Base-by-base conservation (phyloP, 2,329 filamentous ascomycete species). In the Reticulascus tulasneorum region DNA sequence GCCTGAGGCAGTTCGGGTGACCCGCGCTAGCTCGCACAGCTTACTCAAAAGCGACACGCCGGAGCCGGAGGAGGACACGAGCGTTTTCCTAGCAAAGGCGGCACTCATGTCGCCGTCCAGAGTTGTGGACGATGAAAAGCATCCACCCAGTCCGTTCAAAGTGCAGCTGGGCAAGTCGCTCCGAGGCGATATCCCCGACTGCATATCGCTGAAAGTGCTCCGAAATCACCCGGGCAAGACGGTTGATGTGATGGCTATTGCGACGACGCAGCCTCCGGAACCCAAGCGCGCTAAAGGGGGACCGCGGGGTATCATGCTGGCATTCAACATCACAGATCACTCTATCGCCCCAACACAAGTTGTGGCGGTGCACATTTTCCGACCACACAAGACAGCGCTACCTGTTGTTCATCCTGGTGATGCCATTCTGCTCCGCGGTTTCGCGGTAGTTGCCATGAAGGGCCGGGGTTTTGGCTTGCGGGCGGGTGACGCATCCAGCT, bases 261-360 rank as follows among this genome's bases (percentile, higher is more conserved):
- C 66, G 5, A 73, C 73, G 11, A 64, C 66, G 29, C 61, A 63
- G 13, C 72, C 75, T 4, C 57, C 67, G 9, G 62, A 69, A 29
- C 69, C 77, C 7, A 60, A 66, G 38, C 68, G 77, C 23, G 73
- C 74, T 18, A 79, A 77, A 49, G 60, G 66, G 40, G 75, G 75
- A 1, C 75, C 75, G 4, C 64, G 77, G 16, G 75, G 82, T 49
- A 82, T 72, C 55, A 70, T 75, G 56, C 68, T 79, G 47, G 68
- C 71, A 12, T 73, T 83, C 44, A 71, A 67, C 25, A 58, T 79
- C 10, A 75, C 71, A 1, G 79, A 83, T 47, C 67, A 74, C 18
- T 72, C 73, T 3, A 63, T 69, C 15, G 70, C 69, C 4, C 72
- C 75, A 3, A 56, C 60, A 9, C 53, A 58, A 11, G 69, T 79